Base-by-base conservation (phyloP, 305 asterid species). In the Coffea humblotiana region DNA sequence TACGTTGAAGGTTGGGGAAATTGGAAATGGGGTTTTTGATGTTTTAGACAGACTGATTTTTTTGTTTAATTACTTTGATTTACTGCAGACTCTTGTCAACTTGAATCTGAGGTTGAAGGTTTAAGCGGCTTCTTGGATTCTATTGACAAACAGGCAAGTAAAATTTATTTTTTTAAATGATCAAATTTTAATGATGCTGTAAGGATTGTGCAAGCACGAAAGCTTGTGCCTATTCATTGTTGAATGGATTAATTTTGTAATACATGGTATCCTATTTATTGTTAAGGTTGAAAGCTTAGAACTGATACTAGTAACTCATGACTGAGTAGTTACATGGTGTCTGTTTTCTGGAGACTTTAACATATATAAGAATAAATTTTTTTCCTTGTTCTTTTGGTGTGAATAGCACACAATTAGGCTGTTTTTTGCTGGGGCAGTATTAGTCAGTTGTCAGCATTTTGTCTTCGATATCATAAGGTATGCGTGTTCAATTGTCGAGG, bases 51-150 rank as follows among this genome's bases (percentile, higher is more conserved):
- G 8, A 13, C 35, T 65, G 16, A 29, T 43, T 72, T 25, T 0
- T 61, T 4, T 13, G 32, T 35, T 78, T 68, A 43, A 37, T 66
- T 80, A 6, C 9, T 82, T 82, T 74, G 3, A 48, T 79, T 23
- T 78, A 35, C 76, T 85, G 82, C 90, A 93, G 98, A 90, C 79
- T 85, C 85, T 77, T 82, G 78, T 76, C 81, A 83, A 77, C 78
- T 92, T 88, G 95, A 88, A 77, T 52, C 85, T 82, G 91, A 89
- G 85, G 82, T 91, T 80, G 95, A 92, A 85, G 92, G 87, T 70
- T 71, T 93, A 81, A 82, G 87, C 72, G 86, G 91, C 83, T 83
- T 88, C 15, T 83, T 91, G 88, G 90, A 88, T 32, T 88, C 86
- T 79, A 83, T 85, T 64, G 95, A 89, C 84, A 83, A 90, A 56